These are phyloP conservation scores for Tulasnella calospora DNA, from an alignment of 768 basidiomycete species.

Conservation along the genomic window DNA sequence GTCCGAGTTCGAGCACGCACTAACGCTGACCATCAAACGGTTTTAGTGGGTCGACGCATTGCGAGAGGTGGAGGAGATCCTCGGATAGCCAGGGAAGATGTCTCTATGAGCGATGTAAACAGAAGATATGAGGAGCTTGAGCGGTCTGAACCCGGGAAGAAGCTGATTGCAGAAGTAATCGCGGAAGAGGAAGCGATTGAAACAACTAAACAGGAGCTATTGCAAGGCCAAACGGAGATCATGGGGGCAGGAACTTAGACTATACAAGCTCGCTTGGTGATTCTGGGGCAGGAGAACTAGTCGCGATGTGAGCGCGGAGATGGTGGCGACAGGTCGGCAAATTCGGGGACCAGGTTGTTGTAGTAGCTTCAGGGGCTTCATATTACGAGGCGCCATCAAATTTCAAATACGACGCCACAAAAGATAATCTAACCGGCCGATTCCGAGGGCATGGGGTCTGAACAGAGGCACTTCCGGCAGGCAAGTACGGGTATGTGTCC, in stretches of 20 bases:
- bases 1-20: background rate
- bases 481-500: background rate
- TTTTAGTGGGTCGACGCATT: background rate
- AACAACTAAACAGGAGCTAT: background rate
- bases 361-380: background rate
- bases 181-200: background rate
- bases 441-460: background rate
- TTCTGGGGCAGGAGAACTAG: background rate
- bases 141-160: background rate
- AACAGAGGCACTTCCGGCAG: background rate
- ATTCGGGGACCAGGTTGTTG: background rate
- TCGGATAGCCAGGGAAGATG: background rate
- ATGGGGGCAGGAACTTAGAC: background rate
- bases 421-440: background rate
- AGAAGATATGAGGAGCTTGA: background rate
- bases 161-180: background rate
- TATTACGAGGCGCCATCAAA: background rate
- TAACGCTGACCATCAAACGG: background rate
- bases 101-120: background rate
- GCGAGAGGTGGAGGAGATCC: background rate
- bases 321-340: background rate
- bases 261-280: background rate
- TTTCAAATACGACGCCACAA: background rate
- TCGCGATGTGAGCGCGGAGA: background rate
- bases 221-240: background rate